Evolutionary conservation across 1,139 yeast species (phyloP), one percentile per base, ranked within the genome.

Genomic region (Candida gigantensis): DNA sequence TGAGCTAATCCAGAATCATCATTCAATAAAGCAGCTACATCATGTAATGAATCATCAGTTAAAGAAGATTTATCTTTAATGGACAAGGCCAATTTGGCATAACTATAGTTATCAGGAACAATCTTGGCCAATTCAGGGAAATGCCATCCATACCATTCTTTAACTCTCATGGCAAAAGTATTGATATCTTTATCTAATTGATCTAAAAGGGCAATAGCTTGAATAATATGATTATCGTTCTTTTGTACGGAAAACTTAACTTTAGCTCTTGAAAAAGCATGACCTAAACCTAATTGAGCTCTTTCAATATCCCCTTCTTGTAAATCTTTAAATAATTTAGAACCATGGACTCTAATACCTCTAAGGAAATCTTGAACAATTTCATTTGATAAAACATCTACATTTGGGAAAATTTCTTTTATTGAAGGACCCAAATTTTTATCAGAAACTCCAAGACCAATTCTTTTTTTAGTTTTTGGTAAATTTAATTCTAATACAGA

Each of bases 121-220:
- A 92, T 79, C 72, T 88, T 89, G 53, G 97, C 96, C 74, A 92
- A 79, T 71, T 92, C 99, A 29, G 99, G 99, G 81, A 92, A 94
- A 66, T 92, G 99, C 99, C 99, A 92, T 49, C 98, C 97, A 70
- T 94, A 92, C 99, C 99, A 92, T 73, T 92, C 99, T 73, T 90
- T 90, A 62, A 81, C 79, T 73, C 99, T 83, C 99, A 92, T 92
- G 51, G 97, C 92, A 58, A 87, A 92, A 36, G 97, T 94, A 74
- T 92, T 92, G 57, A 92, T 78, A 63, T 94, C 98, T 72, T 92
- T 92, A 72, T 92, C 98, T 58, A 92, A 79, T 62, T 94, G 96
- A 58, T 92, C 99, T 58, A 92, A 77, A 50, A 94, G 73, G 24
- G 98, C 97, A 72, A 92, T 92, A 39, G 98, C 98, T 74, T 94